Evolutionary conservation across 768 basidiomycete species (phyloP), one percentile per base, ranked within the genome.

Genomic region (Boletus vinaceobasis): DNA sequence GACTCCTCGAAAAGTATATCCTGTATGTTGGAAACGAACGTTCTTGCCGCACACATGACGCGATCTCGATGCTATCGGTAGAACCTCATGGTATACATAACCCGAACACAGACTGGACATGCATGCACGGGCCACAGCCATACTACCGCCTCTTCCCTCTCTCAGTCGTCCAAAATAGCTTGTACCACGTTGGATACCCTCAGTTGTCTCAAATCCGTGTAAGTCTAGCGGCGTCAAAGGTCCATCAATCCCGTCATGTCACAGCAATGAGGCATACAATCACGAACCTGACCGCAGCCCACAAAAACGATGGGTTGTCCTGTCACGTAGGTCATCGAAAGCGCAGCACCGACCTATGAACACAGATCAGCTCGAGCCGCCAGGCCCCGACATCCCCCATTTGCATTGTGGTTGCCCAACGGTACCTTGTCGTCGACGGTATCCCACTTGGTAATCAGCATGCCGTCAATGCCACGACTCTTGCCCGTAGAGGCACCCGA

Each of bases 271-370:
- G 23, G 35, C n/a, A 43, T 40, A 40, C 15, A 31, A 53, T 26
- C 45, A 68, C 84, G 38, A 60, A 92, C 90, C 87, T 95, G 94
- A 36, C 97, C 97, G 65, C 93, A 97, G 7, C 97, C 97, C 59
- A 99, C 93, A 69, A 99, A 99, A 23, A 98, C 80, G 74, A 99
- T 98, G 17, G 97, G 96, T 67, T 98, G 95, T 23, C 97, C 96
- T 2, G 97, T 98, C 51, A 98, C 93, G 72, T 97, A 98, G 48
- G 96, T 97, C 97, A 99, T 98, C 4, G 93, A 97, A 49, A 99
- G 79, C 9, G 97, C 97, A 7, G 97, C 97, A 35, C 97, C 97
- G 48, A 99, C 96, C 95, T 97, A 27, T 13, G 6, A 9, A 50
- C 40, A 65, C 3, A 45, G 9, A 33, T 53, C 43, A 57, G 33